Conservation (phyloP, 2,329 filamentous ascomycete genomes). For the Fusarium nisikadoi region DNA sequence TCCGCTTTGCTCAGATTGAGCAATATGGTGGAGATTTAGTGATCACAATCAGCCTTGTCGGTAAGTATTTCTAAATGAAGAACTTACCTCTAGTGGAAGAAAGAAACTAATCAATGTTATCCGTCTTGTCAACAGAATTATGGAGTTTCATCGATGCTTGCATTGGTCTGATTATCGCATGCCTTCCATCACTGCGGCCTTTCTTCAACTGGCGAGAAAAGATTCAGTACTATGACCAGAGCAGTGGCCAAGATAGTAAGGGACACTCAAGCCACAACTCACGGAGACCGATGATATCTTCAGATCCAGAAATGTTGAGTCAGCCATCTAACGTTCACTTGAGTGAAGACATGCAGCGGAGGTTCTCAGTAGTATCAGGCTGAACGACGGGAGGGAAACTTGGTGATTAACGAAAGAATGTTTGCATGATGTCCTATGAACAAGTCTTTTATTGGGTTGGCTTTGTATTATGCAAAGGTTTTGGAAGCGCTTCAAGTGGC, state of each 20-base stretch:
- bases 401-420: fast-evolving
- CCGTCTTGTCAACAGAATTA: neutral
- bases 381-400: too few species aligned
- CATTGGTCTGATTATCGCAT: conserved; percentile 16
- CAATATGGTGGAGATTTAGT: neutral
- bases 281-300: neutral
- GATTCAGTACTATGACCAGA: neutral
- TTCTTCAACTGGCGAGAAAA: conserved; percentile 9
- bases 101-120: neutral
- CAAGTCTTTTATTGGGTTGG: neutral
- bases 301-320: neutral
- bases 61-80: neutral
- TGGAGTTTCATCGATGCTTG: conserved; percentile 16
- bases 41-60: conserved; percentile 3
- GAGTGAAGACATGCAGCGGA: neutral
- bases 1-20: conserved; percentile 3
- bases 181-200: conserved; percentile 12
- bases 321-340: neutral
- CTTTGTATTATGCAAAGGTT: neutral
- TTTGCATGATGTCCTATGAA: neutral
- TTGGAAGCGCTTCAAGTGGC: too few species aligned
- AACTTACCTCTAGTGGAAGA: fast-evolving
- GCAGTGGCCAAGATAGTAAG: neutral
- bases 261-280: neutral
- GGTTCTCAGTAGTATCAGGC: neutral